phyloP scores from a whole-genome alignment of 768 basidiomycete species.

The Phallus indusiatus region DNA sequence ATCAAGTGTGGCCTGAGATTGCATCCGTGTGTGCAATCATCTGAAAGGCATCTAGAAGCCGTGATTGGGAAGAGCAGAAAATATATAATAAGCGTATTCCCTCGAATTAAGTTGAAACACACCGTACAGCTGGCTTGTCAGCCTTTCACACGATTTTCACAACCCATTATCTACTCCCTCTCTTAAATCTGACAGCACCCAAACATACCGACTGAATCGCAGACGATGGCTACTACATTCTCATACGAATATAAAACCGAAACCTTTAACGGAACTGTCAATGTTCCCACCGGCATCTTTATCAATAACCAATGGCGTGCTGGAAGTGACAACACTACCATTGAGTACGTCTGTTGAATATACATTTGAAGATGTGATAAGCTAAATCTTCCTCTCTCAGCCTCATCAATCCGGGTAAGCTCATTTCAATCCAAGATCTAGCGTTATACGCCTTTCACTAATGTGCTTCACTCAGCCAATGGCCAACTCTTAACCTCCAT shows the following conservation, averaged over 20 bases:
- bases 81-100: too few relatives aligned
- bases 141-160: too few relatives aligned
- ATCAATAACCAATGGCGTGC: slow-evolving; percentile 61
- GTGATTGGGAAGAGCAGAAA: too few relatives aligned
- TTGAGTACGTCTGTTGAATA: slow-evolving; percentile 43
- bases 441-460: slow-evolving; percentile 3
- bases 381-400: slow-evolving; percentile 22
- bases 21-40: too few relatives aligned
- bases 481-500: slow-evolving; percentile 53
- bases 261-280: slow-evolving; percentile 44
- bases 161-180: too few relatives aligned
- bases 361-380: not conserved
- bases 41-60: too few relatives aligned
- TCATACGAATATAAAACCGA: slow-evolving; percentile 42
- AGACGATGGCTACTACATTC: slow-evolving; percentile 20
- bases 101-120: too few relatives aligned
- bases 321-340: slow-evolving; percentile 43
- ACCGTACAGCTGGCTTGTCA: too few relatives aligned
- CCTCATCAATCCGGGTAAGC: slow-evolving; percentile 46
- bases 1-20: too few relatives aligned
- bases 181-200: too few relatives aligned
- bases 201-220: not conserved
- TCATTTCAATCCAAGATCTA: not conserved
- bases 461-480: slow-evolving; percentile 33
- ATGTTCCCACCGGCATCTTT: slow-evolving; percentile 57